These are phyloP conservation scores for Ligustrum vulgare DNA, from an alignment of 257 asterid species.

Conservation along the genomic window DNA sequence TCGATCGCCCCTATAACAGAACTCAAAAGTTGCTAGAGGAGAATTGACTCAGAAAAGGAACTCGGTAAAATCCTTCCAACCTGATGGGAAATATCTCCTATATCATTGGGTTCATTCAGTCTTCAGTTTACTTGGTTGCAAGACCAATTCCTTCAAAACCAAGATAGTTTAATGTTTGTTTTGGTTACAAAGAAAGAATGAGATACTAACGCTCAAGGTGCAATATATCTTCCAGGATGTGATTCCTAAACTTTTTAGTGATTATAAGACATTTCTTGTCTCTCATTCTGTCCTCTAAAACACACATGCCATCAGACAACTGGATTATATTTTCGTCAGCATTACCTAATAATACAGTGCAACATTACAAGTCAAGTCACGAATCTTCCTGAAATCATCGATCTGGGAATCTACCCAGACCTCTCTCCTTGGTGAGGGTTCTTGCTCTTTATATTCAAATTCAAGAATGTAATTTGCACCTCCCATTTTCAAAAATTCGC, in stretches of 20 bases:
- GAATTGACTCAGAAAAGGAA: neutral
- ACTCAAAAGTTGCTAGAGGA: neutral
- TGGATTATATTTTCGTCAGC: neutral
- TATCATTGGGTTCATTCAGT: neutral
- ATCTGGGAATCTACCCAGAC: neutral
- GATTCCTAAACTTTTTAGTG: constrained; percentile 2
- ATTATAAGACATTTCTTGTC: neutral
- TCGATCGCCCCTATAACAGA: neutral
- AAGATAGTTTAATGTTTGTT: neutral
- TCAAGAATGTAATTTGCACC: constrained; percentile 9
- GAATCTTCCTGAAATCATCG: neutral
- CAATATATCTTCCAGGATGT: neutral
- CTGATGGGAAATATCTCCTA: neutral
- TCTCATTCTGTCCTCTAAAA: neutral
- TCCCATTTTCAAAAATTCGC: constrained; percentile 16
- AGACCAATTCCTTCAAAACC: neutral
- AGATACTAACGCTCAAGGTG: neutral
- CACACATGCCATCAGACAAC: neutral
- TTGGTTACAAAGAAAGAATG: neutral
- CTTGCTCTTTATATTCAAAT: constrained; percentile 2
- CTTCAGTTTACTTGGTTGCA: neutral
- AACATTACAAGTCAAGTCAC: constrained; percentile 1
- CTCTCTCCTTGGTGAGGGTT: neutral
- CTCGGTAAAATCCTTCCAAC: neutral
- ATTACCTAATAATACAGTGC: neutral